These are phyloP conservation scores for Aleurites moluccanus DNA, from an alignment of 441 rosid genomes.

Conservation along the genomic window DNA sequence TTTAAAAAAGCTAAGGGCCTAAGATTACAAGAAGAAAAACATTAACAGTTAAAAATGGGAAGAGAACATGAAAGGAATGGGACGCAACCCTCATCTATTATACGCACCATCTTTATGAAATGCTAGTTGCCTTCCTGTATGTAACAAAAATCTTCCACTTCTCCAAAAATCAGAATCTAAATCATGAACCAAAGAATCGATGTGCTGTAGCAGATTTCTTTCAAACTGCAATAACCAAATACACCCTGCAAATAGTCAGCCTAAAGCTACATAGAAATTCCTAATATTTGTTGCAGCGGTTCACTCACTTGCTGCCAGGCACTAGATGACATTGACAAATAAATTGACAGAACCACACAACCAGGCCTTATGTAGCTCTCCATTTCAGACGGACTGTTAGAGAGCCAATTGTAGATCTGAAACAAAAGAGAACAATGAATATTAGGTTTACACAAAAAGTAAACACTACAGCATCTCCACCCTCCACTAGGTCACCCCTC, in stretches of 20 bases:
- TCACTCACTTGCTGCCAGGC: conserved; percentile 81
- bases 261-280: conserved; percentile 14
- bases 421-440: conserved; percentile 19
- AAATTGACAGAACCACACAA: conserved; percentile 76
- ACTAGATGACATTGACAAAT: conserved; percentile 64
- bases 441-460: conserved; percentile 9
- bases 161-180: conserved; percentile 73
- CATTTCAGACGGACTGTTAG: conserved; percentile 88
- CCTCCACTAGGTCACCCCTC: not conserved
- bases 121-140: conserved; percentile 62
- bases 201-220: conserved; percentile 51
- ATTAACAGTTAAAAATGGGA: not conserved
- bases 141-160: conserved; percentile 64
- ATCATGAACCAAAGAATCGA: conserved; percentile 53
- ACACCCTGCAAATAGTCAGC: conserved; percentile 36
- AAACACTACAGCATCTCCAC: not conserved
- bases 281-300: not conserved
- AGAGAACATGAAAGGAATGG: not conserved
- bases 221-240: conserved; percentile 56
- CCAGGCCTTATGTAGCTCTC: conserved; percentile 98
- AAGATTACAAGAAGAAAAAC: not conserved
- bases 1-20: not conserved
- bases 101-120: conserved; percentile 72
- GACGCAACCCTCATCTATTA: conserved; percentile 3
- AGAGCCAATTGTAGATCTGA: conserved; percentile 89